Evolutionary conservation across 1,284 basidiomycete species (phyloP).

Genomic region (Boletellus sp.): DNA sequence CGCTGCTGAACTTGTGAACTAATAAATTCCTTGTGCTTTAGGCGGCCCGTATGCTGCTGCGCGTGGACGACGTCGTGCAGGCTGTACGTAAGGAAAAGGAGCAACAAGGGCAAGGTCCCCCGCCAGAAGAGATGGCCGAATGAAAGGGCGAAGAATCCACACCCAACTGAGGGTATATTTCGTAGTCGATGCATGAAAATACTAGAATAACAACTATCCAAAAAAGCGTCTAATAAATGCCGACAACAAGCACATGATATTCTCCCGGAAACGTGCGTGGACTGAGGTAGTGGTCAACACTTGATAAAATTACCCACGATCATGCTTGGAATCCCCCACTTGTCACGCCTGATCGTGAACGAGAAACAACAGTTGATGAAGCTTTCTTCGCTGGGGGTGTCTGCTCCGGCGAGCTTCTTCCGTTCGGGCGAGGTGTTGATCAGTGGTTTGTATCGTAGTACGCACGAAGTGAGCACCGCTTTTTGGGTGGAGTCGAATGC

Average conservation of each 20-base stretch:
- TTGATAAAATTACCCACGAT: slow-evolving; percentile 86
- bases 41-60: slow-evolving; percentile 87
- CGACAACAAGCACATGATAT: not conserved
- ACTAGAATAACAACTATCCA: slow-evolving; percentile 9
- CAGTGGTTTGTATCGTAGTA: slow-evolving; percentile 75
- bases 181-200: slow-evolving; percentile 6
- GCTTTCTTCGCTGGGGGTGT: slow-evolving; percentile 50
- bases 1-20: not conserved
- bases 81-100: slow-evolving; percentile 68
- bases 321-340: slow-evolving; percentile 89
- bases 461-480: slow-evolving; percentile 91
- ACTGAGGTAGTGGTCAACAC: slow-evolving; percentile 34
- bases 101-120: slow-evolving; percentile 42
- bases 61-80: slow-evolving; percentile 94
- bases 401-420: slow-evolving; percentile 21
- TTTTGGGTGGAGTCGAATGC: slow-evolving; percentile 88
- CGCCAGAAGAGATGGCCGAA: slow-evolving; percentile 54
- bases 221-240: slow-evolving; percentile 9
- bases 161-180: not conserved
- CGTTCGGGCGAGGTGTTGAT: slow-evolving; percentile 33
- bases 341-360: slow-evolving; percentile 90
- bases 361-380: slow-evolving; percentile 93
- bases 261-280: not conserved
- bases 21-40: slow-evolving; percentile 23
- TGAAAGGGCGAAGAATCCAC: slow-evolving; percentile 4